These are phyloP conservation scores for Daucus carota DNA, from an alignment of 129 eudicot genomes.

Conservation along the genomic window DNA sequence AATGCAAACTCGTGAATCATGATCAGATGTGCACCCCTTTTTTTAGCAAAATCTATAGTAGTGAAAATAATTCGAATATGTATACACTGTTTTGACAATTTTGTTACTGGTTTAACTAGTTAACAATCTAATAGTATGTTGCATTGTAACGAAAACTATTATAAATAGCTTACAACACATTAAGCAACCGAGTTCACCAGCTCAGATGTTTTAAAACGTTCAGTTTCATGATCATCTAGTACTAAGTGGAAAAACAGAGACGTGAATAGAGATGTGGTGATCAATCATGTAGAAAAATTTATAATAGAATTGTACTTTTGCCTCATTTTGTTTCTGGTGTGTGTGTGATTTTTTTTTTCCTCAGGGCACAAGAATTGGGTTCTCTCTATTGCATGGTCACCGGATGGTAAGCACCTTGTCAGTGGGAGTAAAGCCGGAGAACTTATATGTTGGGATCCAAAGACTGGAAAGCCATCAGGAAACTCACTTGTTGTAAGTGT, in stretches of 20 bases:
- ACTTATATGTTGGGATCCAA: constrained; percentile 82
- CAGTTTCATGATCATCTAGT: not conserved
- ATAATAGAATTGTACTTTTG: not conserved
- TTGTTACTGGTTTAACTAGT: not conserved
- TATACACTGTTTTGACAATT: not conserved
- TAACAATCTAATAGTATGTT: not conserved
- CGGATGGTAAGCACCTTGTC: constrained; percentile 84
- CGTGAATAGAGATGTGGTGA: not conserved
- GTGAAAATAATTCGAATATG: not conserved
- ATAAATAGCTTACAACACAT: not conserved
- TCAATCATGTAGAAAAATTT: not conserved
- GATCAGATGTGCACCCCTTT: not conserved
- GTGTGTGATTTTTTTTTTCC: not conserved
- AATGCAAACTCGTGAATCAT: not conserved
- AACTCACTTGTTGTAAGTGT: constrained; percentile 51
- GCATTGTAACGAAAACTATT: not conserved
- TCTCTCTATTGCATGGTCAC: constrained; percentile 95
- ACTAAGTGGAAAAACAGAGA: not conserved
- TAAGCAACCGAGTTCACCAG: not conserved
- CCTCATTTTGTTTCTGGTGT: not conserved
- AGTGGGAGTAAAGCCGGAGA: constrained; percentile 99
- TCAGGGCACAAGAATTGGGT: constrained; percentile 98
- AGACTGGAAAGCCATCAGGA: constrained; percentile 72
- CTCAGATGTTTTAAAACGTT: not conserved
- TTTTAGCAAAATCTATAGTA: not conserved